Percentiles rank a stretch among this genome's conserved stretches.
phyloP scores from a whole-genome alignment of 2,329 filamentous ascomycete species.

The Colletotrichum nymphaeae region DNA sequence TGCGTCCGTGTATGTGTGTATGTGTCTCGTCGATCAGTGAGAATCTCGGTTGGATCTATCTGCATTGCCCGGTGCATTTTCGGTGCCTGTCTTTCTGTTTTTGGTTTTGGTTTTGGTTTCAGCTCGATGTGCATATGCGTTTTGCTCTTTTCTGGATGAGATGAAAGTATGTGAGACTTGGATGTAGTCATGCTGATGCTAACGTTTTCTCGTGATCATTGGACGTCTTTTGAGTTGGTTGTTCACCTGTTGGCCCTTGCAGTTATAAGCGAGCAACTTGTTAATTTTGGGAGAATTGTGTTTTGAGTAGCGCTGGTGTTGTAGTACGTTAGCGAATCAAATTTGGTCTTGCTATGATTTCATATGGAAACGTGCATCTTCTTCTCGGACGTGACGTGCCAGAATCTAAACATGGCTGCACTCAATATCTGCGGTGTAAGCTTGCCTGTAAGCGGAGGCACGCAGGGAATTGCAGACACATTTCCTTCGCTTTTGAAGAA shows the following conservation, averaged over 20 bases:
- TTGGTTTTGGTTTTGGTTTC: neutral
- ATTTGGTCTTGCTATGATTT: neutral
- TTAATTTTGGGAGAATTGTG: neutral
- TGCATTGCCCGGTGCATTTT: neutral
- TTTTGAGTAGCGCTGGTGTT: neutral
- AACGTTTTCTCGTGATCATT: neutral
- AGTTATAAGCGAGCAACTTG: neutral
- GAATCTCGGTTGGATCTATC: neutral
- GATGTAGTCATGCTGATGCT: neutral
- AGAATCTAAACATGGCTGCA: no score
- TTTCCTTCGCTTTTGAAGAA: no score
- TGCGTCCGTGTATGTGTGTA: neutral
- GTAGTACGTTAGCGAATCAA: neutral
- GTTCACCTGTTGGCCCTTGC: neutral
- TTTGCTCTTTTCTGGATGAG: neutral
- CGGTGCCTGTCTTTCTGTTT: neutral
- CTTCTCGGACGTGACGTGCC: no score
- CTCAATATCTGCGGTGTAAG: no score
- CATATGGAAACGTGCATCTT: neutral
- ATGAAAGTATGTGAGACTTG: neutral
- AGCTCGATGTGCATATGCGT: neutral
- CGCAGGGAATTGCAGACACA: no score
- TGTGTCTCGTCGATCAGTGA: neutral
- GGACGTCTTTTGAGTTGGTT: neutral
- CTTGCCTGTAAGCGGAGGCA: no score